Conservation (phyloP, 2,329 filamentous ascomycete species). For the Stagonosporopsis chrysanthemi region DNA sequence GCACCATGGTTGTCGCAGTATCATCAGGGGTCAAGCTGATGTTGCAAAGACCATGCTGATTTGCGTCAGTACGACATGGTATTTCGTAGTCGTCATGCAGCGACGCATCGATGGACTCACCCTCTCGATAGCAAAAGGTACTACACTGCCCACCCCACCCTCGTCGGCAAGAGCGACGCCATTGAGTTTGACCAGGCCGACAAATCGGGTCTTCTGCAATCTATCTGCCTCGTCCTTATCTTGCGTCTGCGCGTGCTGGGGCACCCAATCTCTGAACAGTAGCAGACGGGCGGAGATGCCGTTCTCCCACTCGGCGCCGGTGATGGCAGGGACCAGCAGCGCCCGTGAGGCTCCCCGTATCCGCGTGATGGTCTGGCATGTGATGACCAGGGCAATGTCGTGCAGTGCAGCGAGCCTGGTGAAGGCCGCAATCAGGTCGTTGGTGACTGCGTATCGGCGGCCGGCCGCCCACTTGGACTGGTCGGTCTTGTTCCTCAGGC, state of each 20-base stretch:
- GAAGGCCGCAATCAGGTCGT: slow-evolving; percentile 65
- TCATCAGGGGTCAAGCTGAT: slow-evolving; percentile 42
- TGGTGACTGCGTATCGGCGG: slow-evolving; percentile 68
- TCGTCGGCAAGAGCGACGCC: slow-evolving; percentile 52
- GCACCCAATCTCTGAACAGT: slow-evolving; percentile 75
- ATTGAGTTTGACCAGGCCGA: slow-evolving; percentile 55
- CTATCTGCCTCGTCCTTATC: slow-evolving; percentile 37
- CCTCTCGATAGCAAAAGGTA: slow-evolving; percentile 56
- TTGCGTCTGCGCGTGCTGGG: slow-evolving; percentile 38
- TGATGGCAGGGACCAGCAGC: slow-evolving; percentile 76
- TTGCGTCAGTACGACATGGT: slow-evolving; percentile 26
- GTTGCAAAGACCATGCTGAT: slow-evolving; percentile 44
- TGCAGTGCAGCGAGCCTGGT: slow-evolving; percentile 77
- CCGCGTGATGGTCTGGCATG: slow-evolving; percentile 83
- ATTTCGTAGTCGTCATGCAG: neutral
- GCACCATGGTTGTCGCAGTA: slow-evolving; percentile 36
- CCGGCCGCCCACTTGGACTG: slow-evolving; percentile 57
- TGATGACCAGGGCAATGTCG: slow-evolving; percentile 75
- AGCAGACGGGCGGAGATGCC: slow-evolving; percentile 76
- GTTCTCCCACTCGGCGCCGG: slow-evolving; percentile 80
- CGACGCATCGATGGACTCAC: slow-evolving; percentile 50
- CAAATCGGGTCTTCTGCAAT: slow-evolving; percentile 49
- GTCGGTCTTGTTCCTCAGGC: slow-evolving; percentile 53
- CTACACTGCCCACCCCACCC: slow-evolving; percentile 57
- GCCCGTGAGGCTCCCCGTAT: slow-evolving; percentile 73